Conservation (phyloP, 140 eudicot species). For the Senecio squalidus region DNA sequence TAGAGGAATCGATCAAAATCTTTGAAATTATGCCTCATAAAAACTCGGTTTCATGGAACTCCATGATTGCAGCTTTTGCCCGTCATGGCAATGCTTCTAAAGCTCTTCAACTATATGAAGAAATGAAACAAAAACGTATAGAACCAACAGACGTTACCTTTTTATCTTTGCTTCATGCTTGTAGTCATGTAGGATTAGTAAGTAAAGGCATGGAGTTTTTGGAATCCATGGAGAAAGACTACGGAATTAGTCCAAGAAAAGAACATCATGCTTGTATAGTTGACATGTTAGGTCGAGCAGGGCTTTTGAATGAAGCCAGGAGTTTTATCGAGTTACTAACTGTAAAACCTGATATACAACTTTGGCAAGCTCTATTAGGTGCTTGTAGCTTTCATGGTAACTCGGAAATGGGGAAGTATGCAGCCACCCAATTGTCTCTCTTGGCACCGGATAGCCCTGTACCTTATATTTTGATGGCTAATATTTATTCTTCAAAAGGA, state of each 20-base stretch:
- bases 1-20: slow-evolving; percentile 55
- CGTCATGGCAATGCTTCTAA: slow-evolving; percentile 71
- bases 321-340: slow-evolving; percentile 50
- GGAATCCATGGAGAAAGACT: slow-evolving; percentile 49
- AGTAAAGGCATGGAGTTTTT: slow-evolving; percentile 66
- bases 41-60: slow-evolving; percentile 85
- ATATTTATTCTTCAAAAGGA: slow-evolving; percentile 72
- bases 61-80: slow-evolving; percentile 91
- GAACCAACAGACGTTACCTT: slow-evolving; percentile 87
- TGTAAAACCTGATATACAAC: slow-evolving; percentile 53
- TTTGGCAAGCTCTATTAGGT: slow-evolving; percentile 95
- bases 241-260: slow-evolving; percentile 59
- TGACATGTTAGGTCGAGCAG: slow-evolving; percentile 87
- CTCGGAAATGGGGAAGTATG: slow-evolving; percentile 62
- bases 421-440: slow-evolving; percentile 49
- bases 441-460: slow-evolving; percentile 54
- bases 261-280: slow-evolving; percentile 85
- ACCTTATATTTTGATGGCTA: slow-evolving; percentile 65
- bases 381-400: slow-evolving; percentile 71
- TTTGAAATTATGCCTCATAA: slow-evolving; percentile 42
- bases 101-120: slow-evolving; percentile 59
- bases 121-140: slow-evolving; percentile 48
- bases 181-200: slow-evolving; percentile 86
- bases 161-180: slow-evolving; percentile 86
- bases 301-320: slow-evolving; percentile 67